phyloP scores from a whole-genome alignment of 768 basidiomycete species.

The Mycena epipterygia region DNA sequence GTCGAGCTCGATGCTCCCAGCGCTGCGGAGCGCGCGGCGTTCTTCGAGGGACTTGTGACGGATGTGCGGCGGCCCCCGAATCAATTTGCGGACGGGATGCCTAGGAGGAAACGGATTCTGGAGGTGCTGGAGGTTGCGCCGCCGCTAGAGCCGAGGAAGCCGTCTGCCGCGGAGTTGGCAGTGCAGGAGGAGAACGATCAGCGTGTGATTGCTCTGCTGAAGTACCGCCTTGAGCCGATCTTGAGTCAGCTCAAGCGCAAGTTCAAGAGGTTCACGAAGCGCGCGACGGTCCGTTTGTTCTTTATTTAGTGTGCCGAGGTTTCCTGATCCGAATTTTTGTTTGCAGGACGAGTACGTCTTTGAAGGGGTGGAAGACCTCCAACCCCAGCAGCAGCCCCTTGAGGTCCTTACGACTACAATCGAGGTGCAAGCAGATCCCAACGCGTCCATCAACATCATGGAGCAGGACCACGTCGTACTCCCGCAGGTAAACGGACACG shows the following conservation, averaged over 20 bases:
- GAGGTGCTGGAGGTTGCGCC: slow-evolving; percentile 92
- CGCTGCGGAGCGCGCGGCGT: slow-evolving; percentile 69
- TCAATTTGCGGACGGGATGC: slow-evolving; percentile 90
- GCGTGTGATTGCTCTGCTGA: slow-evolving; percentile 82
- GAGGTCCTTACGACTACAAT: slow-evolving; percentile 54
- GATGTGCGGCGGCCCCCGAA: slow-evolving; percentile 84
- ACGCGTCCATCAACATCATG: slow-evolving; percentile 60
- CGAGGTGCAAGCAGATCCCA: slow-evolving; percentile 53
- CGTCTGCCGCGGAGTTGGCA: slow-evolving; percentile 85
- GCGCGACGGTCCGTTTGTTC: slow-evolving; percentile 71
- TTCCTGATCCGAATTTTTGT: slow-evolving; percentile 27
- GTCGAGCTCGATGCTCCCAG: slow-evolving; percentile 72
- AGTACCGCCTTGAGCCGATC: slow-evolving; percentile 92
- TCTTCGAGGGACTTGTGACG: slow-evolving; percentile 81
- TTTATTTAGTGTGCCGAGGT: slow-evolving; percentile 2
- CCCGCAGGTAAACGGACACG: slow-evolving; percentile 49
- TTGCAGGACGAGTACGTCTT: slow-evolving; percentile 83
- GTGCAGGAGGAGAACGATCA: slow-evolving; percentile 88
- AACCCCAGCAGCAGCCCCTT: slow-evolving; percentile 44
- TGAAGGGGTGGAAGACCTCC: slow-evolving; percentile 49
- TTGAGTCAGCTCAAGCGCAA: slow-evolving; percentile 92
- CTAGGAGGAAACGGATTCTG: slow-evolving; percentile 84
- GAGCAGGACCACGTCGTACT: slow-evolving; percentile 53
- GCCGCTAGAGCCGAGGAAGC: slow-evolving; percentile 87
- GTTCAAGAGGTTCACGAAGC: slow-evolving; percentile 90